Evolutionary conservation across 2,329 filamentous ascomycete genomes (phyloP).

Genomic region (Aspergillus tubingensis): DNA sequence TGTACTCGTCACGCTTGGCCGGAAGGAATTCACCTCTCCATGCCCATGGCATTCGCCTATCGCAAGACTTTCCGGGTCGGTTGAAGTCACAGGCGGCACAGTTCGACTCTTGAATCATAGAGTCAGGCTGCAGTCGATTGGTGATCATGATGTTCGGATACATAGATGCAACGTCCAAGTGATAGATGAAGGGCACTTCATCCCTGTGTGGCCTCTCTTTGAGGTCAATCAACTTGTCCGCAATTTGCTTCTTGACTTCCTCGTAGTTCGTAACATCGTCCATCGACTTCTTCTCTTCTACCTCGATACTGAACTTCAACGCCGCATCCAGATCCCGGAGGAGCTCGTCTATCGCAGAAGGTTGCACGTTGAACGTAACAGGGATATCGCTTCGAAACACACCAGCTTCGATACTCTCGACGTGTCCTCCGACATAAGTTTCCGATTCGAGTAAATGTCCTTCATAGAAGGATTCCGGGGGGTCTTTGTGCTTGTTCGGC

Average conservation of each 20-base stretch:
- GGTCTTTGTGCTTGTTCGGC: constrained; percentile 92
- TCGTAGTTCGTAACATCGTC: constrained; percentile 81
- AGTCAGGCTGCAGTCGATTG: constrained; percentile 94
- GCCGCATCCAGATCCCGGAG: constrained; percentile 83
- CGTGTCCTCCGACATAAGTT: constrained; percentile 96
- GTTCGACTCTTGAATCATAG: constrained; percentile 96
- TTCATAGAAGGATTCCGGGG: constrained; percentile 93
- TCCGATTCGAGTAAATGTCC: constrained; percentile 95
- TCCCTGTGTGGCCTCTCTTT: constrained; percentile 80
- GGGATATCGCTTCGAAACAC: constrained; percentile 96
- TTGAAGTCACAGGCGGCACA: constrained; percentile 99
- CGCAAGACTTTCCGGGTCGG: constrained; percentile 92
- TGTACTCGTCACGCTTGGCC: constrained; percentile 96
- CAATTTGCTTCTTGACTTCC: constrained; percentile 81
- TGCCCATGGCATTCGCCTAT: constrained; percentile 90
- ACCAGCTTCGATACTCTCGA: constrained; percentile 97
- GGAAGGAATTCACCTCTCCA: constrained; percentile 98
- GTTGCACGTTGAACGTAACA: constrained; percentile 88
- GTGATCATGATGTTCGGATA: constrained; percentile 99
- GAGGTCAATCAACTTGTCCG: constrained; percentile 67
- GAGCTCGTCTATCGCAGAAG: constrained; percentile 85
- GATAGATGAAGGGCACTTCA: constrained; percentile 90
- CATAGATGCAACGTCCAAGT: constrained; percentile 98
- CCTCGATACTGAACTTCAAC: constrained; percentile 79
- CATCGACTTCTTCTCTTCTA: constrained; percentile 80